Conservation (phyloP, 257 asterid species). For the Gynochthodes officinalis region DNA sequence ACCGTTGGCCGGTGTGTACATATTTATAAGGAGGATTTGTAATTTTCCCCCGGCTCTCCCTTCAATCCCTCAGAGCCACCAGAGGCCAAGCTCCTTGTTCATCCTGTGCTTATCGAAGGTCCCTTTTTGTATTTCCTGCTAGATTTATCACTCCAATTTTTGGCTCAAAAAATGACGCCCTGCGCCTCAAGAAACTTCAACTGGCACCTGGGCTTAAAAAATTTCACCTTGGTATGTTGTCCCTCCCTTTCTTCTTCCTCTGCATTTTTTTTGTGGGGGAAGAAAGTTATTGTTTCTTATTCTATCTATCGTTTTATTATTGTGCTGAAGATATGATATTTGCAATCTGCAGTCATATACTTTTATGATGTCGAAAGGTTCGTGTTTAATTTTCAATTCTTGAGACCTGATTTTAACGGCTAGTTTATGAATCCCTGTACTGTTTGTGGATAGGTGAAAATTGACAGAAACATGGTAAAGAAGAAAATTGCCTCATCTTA, state of each 20-base stretch:
- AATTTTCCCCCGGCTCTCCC: no score
- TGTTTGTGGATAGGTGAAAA: neutral
- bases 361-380: neutral
- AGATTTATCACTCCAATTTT: neutral
- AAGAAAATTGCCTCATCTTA: neutral
- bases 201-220: constrained; percentile 35
- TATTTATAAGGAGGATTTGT: neutral
- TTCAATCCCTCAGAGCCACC: constrained; percentile 10
- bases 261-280: no score
- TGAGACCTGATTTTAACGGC: constrained; percentile 1
- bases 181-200: constrained; percentile 41
- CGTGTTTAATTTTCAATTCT: neutral
- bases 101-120: neutral
- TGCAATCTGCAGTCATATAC: neutral
- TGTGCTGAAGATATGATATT: neutral
- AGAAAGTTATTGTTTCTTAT: neutral
- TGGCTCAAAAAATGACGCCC: constrained; percentile 42
- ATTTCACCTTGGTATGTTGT: constrained; percentile 44
- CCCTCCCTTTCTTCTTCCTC: neutral
- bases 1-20: neutral
- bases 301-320: neutral
- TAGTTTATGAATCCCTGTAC: no score
- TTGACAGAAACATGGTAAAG: neutral
- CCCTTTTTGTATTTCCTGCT: neutral
- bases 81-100: neutral